Conservation (phyloP, 2,329 filamentous ascomycete genomes). For the Diaporthe sp. region DNA sequence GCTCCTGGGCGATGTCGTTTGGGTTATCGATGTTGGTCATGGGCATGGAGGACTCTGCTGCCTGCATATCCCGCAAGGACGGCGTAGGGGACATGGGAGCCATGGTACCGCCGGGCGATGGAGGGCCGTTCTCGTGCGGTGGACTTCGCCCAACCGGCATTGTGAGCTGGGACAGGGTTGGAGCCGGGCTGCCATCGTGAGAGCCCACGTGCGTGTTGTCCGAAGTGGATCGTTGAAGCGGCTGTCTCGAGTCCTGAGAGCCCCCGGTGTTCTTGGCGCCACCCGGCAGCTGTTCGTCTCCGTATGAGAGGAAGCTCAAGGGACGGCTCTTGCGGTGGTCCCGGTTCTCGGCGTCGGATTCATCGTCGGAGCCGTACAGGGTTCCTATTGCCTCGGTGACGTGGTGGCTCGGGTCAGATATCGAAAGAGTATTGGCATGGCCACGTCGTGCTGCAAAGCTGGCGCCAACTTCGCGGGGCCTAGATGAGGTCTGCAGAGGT, state of each 20-base stretch:
- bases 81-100: constrained; percentile 65
- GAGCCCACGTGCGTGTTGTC: constrained; percentile 51
- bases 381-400: constrained; percentile 94
- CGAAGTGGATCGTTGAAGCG: constrained; percentile 59
- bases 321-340: constrained; percentile 70
- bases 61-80: constrained; percentile 66
- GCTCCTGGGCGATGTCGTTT: constrained; percentile 88
- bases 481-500: constrained; percentile 66
- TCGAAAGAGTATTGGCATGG: constrained; percentile 70
- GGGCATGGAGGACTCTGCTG: constrained; percentile 78
- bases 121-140: constrained; percentile 54
- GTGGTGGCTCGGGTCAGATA: constrained; percentile 93
- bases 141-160: constrained; percentile 57
- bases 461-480: constrained; percentile 67
- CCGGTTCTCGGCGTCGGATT: constrained; percentile 57
- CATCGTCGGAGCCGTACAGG: constrained; percentile 84
- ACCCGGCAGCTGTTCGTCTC: constrained; percentile 63
- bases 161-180: constrained; percentile 48
- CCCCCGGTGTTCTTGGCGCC: constrained; percentile 42
- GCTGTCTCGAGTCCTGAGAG: constrained; percentile 54
- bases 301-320: constrained; percentile 78
- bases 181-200: constrained; percentile 48
- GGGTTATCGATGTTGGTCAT: constrained; percentile 92
- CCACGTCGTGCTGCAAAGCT: constrained; percentile 71
- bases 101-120: constrained; percentile 51